Evolutionary conservation across 1,139 yeast species (phyloP), one percentile per base, ranked within the genome.

Genomic region (Scheffersomyces stambukii): DNA sequence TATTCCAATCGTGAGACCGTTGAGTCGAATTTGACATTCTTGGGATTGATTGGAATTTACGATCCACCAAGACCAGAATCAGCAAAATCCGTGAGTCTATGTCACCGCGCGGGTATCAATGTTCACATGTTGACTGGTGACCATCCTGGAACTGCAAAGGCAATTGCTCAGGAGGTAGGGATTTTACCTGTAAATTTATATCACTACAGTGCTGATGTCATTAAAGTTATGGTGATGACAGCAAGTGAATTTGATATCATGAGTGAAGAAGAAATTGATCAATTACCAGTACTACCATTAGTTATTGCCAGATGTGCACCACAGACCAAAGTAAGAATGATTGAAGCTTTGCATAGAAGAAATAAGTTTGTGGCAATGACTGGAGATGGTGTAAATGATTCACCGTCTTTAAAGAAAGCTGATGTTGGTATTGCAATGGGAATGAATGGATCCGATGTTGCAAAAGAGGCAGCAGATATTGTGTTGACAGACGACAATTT

Each of bases 391-490:
- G 89, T 82, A 29, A 83, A 83, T 50, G 93, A 83, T 52, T 81
- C 91, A 4, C 94, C 93, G 12, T 76, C 86, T 4, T 66, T 83
- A 54, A 81, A 81, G 50, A 77, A 74, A 40, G 84, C 93, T 1
- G 91, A 83, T 54, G 86, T 83, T 33, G 93, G 94, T 43, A 81
- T 91, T 46, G 82, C 95, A 17, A 91, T 91, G 98, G 98, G 98
- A 37, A 75, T 79, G 46, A 77, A 83, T 59, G 98, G 98, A 33
- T 89, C 97, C 0, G 98, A 91, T 57, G 98, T 91, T 27, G 98
- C 98, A 27, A 91, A 91, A 50, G 98, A 91, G 56, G 97, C 97
- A 0, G 86, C 96, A 4, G 98, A 91, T 55, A 91, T 91, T 96
- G 91, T 91, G 31, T 67, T 91, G 36, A 89, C 95, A 3, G 96